phyloP scores from a whole-genome alignment of 345 rosid species.

The Dimocarpus longan region DNA sequence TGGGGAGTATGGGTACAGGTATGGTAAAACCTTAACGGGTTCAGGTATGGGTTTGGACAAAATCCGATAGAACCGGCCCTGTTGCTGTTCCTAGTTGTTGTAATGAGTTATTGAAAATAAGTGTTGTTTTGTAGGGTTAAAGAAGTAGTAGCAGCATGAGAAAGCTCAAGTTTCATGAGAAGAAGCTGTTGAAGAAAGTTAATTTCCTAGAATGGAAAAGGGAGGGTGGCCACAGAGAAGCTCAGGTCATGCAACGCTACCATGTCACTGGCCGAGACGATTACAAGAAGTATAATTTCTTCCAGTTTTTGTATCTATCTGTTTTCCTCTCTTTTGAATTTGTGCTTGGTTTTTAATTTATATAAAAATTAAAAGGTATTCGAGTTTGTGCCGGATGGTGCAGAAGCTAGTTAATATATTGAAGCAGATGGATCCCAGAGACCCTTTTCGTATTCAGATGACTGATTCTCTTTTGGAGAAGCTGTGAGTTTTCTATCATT shows the following conservation, averaged over 20 bases:
- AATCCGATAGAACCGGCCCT: too few species aligned
- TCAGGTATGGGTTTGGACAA: too few species aligned
- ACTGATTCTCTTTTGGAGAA: conserved; percentile 82
- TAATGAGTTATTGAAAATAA: too few species aligned
- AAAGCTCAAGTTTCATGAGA: conserved; percentile 70
- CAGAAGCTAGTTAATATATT: conserved; percentile 76
- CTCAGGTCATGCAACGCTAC: conserved; percentile 61
- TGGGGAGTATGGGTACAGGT: too few species aligned
- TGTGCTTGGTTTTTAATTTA: neutral
- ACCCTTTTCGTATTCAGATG: conserved; percentile 85
- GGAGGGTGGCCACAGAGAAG: conserved; percentile 77
- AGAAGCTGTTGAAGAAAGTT: conserved; percentile 67
- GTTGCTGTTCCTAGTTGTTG: too few species aligned
- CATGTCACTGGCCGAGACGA: conserved; percentile 81
- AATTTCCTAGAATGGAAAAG: conserved; percentile 86
- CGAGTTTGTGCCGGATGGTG: conserved; percentile 76
- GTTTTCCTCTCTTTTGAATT: neutral
- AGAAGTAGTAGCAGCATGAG: conserved; percentile 44
- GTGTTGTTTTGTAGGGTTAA: neutral
- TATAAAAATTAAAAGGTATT: conserved; percentile 48
- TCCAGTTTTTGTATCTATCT: too few species aligned
- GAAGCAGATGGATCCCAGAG: conserved; percentile 86
- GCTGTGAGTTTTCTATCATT: conserved; percentile 52
- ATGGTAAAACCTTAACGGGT: too few species aligned
- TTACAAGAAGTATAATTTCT: conserved; percentile 69